These are phyloP conservation scores for Dryas alaskensis DNA, from an alignment of 306 rosid species.

Conservation along the genomic window DNA sequence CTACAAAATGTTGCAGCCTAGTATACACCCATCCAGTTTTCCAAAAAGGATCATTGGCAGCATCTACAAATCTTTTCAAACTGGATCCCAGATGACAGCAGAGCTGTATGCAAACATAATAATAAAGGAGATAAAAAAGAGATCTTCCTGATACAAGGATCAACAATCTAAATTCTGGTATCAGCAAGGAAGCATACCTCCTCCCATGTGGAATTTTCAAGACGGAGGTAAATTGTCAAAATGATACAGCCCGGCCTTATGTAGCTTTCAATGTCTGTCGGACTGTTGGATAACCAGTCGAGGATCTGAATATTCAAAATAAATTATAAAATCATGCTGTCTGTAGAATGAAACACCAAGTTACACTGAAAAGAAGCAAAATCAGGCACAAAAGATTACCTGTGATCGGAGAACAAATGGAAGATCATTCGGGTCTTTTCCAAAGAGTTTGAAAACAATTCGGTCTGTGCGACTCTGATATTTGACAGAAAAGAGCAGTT, in stretches of 20 bases:
- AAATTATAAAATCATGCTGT: conserved; percentile 16
- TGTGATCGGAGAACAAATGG: conserved; percentile 67
- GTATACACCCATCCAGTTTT: conserved; percentile 82
- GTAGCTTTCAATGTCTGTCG: conserved; percentile 85
- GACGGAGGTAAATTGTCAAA: conserved; percentile 65
- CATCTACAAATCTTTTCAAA: conserved; percentile 61
- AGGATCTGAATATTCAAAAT: conserved; percentile 47
- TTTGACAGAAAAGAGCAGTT: conserved; percentile 22
- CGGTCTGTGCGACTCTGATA: conserved; percentile 85
- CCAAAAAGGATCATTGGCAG: conserved; percentile 72
- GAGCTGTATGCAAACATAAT: conserved; percentile 45
- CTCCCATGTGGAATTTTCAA: conserved; percentile 63
- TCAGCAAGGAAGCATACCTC: conserved; percentile 50
- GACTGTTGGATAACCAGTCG: conserved; percentile 76
- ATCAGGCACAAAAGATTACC: conserved; percentile 43
- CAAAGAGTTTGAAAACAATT: conserved; percentile 88
- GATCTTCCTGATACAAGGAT: neutral
- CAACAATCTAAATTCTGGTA: neutral
- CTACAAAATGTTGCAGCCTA: conserved; percentile 66
- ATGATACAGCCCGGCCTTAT: conserved; percentile 88
- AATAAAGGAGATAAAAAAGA: conserved; percentile 10
- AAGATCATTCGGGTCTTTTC: conserved; percentile 81
- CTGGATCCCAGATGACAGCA: conserved; percentile 61
- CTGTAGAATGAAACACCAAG: conserved; percentile 18
- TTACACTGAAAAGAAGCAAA: conserved; percentile 15